Base-by-base conservation (phyloP, 2,329 filamentous ascomycete genomes). In the Leptographium wingfieldii region DNA sequence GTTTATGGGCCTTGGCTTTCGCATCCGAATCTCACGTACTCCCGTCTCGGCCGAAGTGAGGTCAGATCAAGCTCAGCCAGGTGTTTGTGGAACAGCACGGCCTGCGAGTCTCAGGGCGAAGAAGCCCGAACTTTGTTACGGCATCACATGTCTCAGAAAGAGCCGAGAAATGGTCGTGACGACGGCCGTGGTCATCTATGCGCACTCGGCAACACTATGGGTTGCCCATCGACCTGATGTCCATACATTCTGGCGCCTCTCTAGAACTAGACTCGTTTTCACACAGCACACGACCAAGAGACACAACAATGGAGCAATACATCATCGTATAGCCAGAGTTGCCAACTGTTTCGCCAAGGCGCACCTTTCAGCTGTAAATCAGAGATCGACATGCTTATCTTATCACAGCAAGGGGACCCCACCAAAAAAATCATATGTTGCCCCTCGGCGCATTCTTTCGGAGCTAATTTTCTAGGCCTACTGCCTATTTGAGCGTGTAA, bases 401-500 rank as follows among this genome's bases (percentile, higher is more conserved):
- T 57, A 57, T 57, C 55, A 27, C 29, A 31, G 3, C 31, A 33
- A 38, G 11, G 19, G 55, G 19, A 57, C 56, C 56, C 56, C 56
- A 51, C 56, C 56, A 38, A 35, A 49, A 56, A 33, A 46, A 46
- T 46, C 43, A 46, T 22, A n/a, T 9, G 43, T 49, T 31, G 40
- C 56, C 56, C 56, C 56, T 51, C 56, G 14, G n/a, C n/a, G 25
- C 25, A 7, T 27, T 22, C 16, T n/a, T 35, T 51, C 29, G 29
- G 56, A 49, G 56, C 46, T 57, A 51, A 29, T 43, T 55, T 55
- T 40, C 27, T 46, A 25, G 12, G 38, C 43, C 27, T 33, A 22
- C 56, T 57, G 56, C 56, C 56, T 57, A 57, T 57, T 57, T 22
- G 56, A 57, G 56, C 40, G 49, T 52, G 49, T 52, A 52, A 52